Base-by-base conservation (phyloP, 257 asterid species). In the Sherardia arvensis region DNA sequence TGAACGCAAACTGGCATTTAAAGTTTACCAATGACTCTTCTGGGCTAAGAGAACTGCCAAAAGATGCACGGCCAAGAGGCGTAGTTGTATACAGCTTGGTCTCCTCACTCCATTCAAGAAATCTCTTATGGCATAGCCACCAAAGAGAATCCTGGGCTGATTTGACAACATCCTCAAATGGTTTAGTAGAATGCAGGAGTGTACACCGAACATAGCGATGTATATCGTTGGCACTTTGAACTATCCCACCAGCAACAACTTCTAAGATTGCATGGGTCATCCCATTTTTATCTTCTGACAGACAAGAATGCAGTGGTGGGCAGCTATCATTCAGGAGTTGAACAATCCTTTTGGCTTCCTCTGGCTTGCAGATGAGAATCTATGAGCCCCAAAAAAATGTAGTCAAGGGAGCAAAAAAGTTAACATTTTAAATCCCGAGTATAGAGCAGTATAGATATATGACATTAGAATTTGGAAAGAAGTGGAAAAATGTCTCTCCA, bases 161-260 rank as follows among this genome's bases (percentile, higher is more conserved):
- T 77, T 80, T 89, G 65, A 92, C 99, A 71, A 92, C 99, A 80
- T 87, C 90, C 75, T 87, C 99, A 82, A 92, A 92, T 56, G 97
- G 96, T 78, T 81, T 85, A 63, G 89, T 89, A 54, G 99, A 87
- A 76, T 92, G 87, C 77, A 92, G 88, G 82, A 92, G 99, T 53
- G 99, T 92, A 68, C 97, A 92, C 73, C 99, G 80, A 33, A 92
- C 97, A 73, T 92, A 92, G 70, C 97, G 87, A 82, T 92, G 76
- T 81, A 92, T 92, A 63, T 92, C 99, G 69, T 68, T 70, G 62
- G 99, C 95, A 63, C 96, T 89, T 76, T 92, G 99, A 76, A 92
- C 99, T 75, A 92, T 89, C 72, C 99, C 99, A 64, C 99, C 97
- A 71, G 97, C 95, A 71, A 89, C 97, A 71, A 92, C 99, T 81